A percentile compares a stretch with the other conserved stretches of the same genome.
These are phyloP conservation scores for Trichoderma gracile DNA, from an alignment of 2,329 filamentous ascomycete species.

Conservation along the genomic window DNA sequence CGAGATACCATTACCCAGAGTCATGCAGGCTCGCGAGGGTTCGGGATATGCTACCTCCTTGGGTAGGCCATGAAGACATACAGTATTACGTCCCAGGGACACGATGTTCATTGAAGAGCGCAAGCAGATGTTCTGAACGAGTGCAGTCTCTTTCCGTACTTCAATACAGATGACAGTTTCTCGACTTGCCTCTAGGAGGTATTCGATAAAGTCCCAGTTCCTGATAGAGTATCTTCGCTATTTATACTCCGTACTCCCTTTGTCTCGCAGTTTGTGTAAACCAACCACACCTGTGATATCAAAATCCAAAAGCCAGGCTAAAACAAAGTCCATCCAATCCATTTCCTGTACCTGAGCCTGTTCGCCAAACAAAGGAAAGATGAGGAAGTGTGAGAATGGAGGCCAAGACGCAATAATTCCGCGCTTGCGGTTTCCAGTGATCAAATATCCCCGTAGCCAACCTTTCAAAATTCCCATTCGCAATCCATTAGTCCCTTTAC, in stretches of 20 bases:
- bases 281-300: not conserved
- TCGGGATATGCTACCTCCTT: not conserved
- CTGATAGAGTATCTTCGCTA: not conserved
- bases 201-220: not conserved
- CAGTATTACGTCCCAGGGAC: slow-evolving; percentile 1
- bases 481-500: not conserved
- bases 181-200: not conserved
- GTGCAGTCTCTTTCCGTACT: not conserved
- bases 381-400: not conserved
- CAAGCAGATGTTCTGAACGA: not conserved
- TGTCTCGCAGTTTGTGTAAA: not conserved
- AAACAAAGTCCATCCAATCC: not conserved
- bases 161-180: not conserved
- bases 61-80: not conserved
- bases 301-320: not conserved
- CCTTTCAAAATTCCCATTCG: not conserved
- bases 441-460: not conserved
- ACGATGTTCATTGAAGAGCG: not conserved
- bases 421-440: not conserved
- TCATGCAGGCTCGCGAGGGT: not conserved
- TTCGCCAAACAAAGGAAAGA: slow-evolving; percentile 1
- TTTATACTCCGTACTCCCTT: not conserved
- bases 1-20: slow-evolving; percentile 4
- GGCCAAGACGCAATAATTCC: not conserved
- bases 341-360: not conserved